These are phyloP conservation scores for Zasmidium cellare DNA, from an alignment of 2,329 filamentous ascomycete species.

Conservation along the genomic window DNA sequence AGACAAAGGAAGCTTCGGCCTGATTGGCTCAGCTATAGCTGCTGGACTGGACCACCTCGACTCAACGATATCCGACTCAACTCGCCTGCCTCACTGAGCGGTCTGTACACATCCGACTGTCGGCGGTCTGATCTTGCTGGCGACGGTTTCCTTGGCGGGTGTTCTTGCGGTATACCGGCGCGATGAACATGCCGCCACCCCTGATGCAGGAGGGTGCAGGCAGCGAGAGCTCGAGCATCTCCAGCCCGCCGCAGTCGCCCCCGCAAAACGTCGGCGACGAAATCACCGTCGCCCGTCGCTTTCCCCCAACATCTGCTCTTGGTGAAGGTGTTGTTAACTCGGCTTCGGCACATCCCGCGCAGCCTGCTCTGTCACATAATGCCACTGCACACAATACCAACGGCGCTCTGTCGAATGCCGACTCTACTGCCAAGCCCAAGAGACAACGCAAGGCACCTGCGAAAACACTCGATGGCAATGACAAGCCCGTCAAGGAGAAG, in stretches of 20 bases:
- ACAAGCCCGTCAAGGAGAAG: constrained; percentile 41
- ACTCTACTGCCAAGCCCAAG: constrained; percentile 38
- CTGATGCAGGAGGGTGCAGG: constrained; percentile 5
- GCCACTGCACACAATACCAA: constrained; percentile 19
- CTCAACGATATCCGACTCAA: neutral
- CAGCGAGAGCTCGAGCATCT: constrained; percentile 11
- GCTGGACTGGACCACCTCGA: neutral
- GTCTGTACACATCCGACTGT: neutral
- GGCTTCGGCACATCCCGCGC: constrained; percentile 28
- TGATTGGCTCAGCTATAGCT: constrained; percentile 7
- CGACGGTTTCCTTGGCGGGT: constrained; percentile 1
- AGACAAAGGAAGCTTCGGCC: neutral
- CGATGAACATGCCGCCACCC: constrained; percentile 11
- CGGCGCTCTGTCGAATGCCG: constrained; percentile 31
- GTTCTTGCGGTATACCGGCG: neutral
- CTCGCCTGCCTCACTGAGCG: neutral
- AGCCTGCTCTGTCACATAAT: constrained; percentile 22
- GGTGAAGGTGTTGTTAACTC: constrained; percentile 35
- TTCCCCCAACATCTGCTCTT: constrained; percentile 20
- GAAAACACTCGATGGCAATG: constrained; percentile 33
- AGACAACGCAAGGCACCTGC: constrained; percentile 43
- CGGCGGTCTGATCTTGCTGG: neutral
- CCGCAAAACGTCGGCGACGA: constrained; percentile 6
- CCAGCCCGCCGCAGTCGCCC: constrained; percentile 11
- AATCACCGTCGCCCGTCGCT: constrained; percentile 4